Conservation (phyloP, 148 eudicot genomes). For the Chenopodium suecicum region DNA sequence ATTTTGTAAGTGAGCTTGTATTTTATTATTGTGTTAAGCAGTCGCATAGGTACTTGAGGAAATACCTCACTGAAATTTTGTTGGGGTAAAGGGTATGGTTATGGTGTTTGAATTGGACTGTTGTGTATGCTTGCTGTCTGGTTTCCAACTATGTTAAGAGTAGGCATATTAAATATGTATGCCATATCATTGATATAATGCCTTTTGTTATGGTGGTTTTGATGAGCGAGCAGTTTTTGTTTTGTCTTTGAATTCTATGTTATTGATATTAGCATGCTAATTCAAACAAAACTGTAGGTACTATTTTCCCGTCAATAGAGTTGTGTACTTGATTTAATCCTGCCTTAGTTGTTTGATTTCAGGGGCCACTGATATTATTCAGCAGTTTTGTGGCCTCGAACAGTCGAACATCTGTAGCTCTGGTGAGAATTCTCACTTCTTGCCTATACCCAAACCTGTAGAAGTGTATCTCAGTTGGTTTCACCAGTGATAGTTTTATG, state of each 20-base stretch:
- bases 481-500: background rate
- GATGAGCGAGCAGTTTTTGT: background rate
- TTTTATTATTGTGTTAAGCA: background rate
- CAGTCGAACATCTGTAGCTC: background rate
- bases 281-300: background rate
- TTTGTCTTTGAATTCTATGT: background rate
- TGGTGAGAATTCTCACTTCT: constrained; percentile 15
- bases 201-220: background rate
- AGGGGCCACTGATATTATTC: constrained; percentile 12
- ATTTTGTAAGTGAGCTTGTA: background rate
- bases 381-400: constrained; percentile 10
- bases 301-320: background rate
- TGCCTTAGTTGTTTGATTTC: constrained; percentile 13
- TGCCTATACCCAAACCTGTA: background rate
- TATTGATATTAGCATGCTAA: background rate
- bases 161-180: no score
- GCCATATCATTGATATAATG: no score
- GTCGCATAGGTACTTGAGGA: background rate
- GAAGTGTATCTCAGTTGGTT: background rate
- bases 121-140: background rate
- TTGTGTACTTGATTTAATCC: background rate
- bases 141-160: no score
- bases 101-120: background rate
- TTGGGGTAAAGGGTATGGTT: background rate
- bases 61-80: background rate